Conservation (phyloP, 2,329 filamentous ascomycete genomes). For the Sporothrix mexicana region DNA sequence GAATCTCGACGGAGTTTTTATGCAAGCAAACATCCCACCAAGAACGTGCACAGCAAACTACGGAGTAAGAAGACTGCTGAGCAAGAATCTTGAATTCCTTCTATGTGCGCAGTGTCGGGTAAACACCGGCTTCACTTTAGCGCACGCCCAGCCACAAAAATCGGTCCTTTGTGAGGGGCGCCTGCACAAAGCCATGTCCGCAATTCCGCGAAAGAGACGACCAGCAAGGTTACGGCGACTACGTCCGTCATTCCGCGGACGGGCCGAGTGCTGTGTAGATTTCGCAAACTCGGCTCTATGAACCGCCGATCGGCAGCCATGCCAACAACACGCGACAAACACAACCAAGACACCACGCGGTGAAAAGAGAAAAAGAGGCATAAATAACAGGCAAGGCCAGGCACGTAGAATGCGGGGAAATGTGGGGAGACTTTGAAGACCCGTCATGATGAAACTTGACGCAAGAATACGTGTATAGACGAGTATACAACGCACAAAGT, state of each 20-base stretch:
- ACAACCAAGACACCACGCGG: not conserved
- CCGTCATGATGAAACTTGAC: too few species aligned
- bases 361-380: not conserved
- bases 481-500: too few species aligned
- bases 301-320: not conserved
- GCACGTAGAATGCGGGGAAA: not conserved
- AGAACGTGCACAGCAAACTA: too few species aligned
- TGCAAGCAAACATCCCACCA: not conserved
- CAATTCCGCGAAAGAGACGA: not conserved
- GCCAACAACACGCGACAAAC: not conserved
- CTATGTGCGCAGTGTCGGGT: not conserved
- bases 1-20: not conserved
- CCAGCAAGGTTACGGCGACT: not conserved
- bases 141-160: not conserved
- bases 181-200: not conserved
- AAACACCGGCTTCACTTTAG: constrained; percentile 15
- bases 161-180: constrained; percentile 20
- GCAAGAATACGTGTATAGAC: too few species aligned
- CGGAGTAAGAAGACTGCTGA: too few species aligned
- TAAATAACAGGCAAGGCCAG: too few species aligned
- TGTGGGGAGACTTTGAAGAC: not conserved
- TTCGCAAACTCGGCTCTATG: not conserved
- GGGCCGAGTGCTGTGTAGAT: not conserved
- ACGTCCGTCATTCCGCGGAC: not conserved
- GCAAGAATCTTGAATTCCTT: not conserved